Evolutionary conservation across 2,329 filamentous ascomycete species (phyloP).

Genomic region (Graphilbum sp.): DNA sequence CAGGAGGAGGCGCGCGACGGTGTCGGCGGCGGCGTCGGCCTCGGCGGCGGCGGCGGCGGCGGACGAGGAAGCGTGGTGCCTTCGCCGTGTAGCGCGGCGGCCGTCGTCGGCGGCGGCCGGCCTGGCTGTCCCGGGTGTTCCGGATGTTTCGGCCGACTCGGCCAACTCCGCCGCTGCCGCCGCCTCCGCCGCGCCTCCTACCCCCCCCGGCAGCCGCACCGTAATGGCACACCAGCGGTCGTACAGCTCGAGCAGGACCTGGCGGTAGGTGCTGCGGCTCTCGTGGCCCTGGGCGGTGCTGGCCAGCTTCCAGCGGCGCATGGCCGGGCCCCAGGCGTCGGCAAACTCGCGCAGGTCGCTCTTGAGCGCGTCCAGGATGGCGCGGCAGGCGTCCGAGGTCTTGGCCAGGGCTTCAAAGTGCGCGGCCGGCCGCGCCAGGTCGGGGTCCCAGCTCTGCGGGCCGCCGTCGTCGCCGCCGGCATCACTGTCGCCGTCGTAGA

Average conservation of each 20-base stretch:
- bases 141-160: background rate
- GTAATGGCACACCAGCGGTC: slow-evolving; percentile 25
- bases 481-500: background rate
- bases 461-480: too few relatives aligned
- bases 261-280: slow-evolving; percentile 10
- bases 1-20: slow-evolving; percentile 18
- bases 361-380: slow-evolving; percentile 18
- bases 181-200: background rate
- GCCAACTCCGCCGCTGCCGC: background rate
- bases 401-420: slow-evolving; percentile 17
- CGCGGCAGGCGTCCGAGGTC: slow-evolving; percentile 14
- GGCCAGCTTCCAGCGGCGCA: slow-evolving; percentile 2
- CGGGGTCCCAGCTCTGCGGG: slow-evolving; percentile 18
- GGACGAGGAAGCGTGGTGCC: background rate
- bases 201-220: slow-evolving; percentile 13
- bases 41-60: background rate
- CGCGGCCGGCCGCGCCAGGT: slow-evolving; percentile 18
- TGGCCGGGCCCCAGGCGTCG: slow-evolving; percentile 16
- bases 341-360: slow-evolving; percentile 16
- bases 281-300: slow-evolving; percentile 2
- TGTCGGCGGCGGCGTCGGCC: background rate
- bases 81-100: background rate
- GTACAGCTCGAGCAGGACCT: slow-evolving; percentile 20
- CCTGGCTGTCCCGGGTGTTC: background rate
- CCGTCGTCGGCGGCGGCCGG: background rate